These are phyloP conservation scores for Talaromyces sp. DNA, from an alignment of 2,329 filamentous ascomycete genomes.

Conservation along the genomic window DNA sequence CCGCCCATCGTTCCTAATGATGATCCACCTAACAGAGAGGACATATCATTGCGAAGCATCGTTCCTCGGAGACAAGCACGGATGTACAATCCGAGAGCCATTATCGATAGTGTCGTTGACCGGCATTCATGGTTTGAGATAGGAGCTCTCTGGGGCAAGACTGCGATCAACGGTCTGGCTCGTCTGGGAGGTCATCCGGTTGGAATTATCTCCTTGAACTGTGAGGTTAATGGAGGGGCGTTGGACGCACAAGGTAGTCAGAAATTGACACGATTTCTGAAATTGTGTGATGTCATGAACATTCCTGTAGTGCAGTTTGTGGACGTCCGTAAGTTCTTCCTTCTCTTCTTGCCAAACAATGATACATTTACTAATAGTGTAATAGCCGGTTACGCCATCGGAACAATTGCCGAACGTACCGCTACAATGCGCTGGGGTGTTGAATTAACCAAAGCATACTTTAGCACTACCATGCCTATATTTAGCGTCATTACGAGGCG, in stretches of 20 bases:
- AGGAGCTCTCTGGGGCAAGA: background rate
- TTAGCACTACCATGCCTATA: conserved; percentile 59
- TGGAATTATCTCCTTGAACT: background rate
- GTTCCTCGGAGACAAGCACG: background rate
- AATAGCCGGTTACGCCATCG: conserved; percentile 57
- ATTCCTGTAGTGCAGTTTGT: background rate
- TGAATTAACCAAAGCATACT: conserved; percentile 59
- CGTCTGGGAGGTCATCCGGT: background rate
- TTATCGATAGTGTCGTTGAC: background rate
- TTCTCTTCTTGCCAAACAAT: background rate
- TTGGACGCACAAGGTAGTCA: background rate
- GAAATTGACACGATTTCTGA: background rate
- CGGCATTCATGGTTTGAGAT: background rate
- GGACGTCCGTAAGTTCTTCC: background rate
- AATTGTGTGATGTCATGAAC: background rate
- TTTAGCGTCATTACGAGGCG: conserved; percentile 61
- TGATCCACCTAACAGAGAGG: background rate
- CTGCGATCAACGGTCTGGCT: background rate
- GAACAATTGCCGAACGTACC: conserved; percentile 59
- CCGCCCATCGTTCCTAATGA: background rate
- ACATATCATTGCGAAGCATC: background rate
- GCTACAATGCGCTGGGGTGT: conserved; percentile 65
- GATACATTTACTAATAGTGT: background rate
- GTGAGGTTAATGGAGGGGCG: background rate
- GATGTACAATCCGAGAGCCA: background rate